A percentile compares a stretch with the other conserved stretches of the same genome.
Conservation (phyloP, 345 rosid species). For the Jatropha curcas region DNA sequence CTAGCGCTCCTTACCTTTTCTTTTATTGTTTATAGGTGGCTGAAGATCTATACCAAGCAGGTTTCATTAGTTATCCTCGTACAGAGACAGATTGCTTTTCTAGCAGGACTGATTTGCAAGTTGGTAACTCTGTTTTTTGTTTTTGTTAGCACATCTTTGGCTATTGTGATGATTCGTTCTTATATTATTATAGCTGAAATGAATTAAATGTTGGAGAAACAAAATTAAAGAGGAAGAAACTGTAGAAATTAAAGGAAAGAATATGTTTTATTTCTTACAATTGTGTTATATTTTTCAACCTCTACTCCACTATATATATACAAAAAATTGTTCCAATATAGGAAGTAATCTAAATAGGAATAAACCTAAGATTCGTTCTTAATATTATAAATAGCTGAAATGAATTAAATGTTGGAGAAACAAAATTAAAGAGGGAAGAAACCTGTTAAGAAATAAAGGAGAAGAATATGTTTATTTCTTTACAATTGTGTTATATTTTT, state of each 20-base stretch:
- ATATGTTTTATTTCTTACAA: no score
- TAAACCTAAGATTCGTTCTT: no score
- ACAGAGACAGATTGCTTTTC: slow-evolving; percentile 95
- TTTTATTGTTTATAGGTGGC: slow-evolving; percentile 69
- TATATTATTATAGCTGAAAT: neutral
- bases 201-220: neutral
- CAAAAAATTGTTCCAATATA: no score
- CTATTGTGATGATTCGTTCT: neutral
- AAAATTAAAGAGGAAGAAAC: slow-evolving; percentile 1
- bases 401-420: no score
- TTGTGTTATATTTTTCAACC: no score
- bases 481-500: no score
- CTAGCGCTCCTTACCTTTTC: slow-evolving; percentile 1
- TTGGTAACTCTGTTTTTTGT: slow-evolving; percentile 45
- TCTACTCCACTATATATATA: no score
- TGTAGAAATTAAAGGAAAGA: neutral
- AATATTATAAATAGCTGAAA: no score
- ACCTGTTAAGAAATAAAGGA: no score
- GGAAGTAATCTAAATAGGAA: no score
- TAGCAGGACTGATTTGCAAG: slow-evolving; percentile 83
- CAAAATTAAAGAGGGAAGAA: no score
- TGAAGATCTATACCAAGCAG: slow-evolving; percentile 94
- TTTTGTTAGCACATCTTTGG: slow-evolving; percentile 1
- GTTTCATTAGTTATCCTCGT: slow-evolving; percentile 98
- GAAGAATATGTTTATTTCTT: no score